Evolutionary conservation across 495 filamentous ascomycete species (phyloP), one percentile per base, ranked within the genome.

Genomic region (Xylaria palmicola): DNA sequence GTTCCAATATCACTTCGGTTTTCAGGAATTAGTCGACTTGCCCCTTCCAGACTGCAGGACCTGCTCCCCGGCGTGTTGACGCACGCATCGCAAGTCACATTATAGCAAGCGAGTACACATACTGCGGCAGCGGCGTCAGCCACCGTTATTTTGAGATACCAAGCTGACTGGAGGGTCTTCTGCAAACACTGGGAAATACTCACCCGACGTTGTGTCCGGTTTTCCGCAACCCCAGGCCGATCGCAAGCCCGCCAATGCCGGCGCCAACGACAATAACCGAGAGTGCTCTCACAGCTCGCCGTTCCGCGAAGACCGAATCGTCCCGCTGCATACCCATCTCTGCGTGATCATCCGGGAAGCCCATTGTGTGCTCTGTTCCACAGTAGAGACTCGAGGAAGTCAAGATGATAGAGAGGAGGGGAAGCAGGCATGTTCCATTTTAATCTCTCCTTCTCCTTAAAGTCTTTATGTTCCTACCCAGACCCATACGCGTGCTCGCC

Each of bases 141-240:
- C 10, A 45, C 26, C 20, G 20, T 1, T 45, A 26, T 26, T 26
- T 5, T n/a, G 26, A 45, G 20, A 45, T n/a, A n/a, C n/a, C n/a
- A n/a, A n/a, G n/a, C n/a, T n/a, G n/a, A n/a, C n/a, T n/a, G n/a
- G n/a, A n/a, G n/a, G n/a, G n/a, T n/a, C n/a, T n/a, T n/a, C n/a
- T n/a, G n/a, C n/a, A n/a, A 24, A 47, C 20, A 6, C 43, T 47
- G 4, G 10, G 27, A 15, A 47, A 13, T 27, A n/a, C 43, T 26
- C 27, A 47, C 43, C 43, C 36, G n/a, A 68, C 65, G 50, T 55
- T 9, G 43, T 68, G 65, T 12, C 62, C 65, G 22, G 62, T 48
- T 20, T 56, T 56, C 34, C 37, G 34, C 45, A 68, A 55, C 2
- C 43, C 43, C 5, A 64, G 4, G 13, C 50, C 65, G 27, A 56